These are phyloP conservation scores for Chrysoporthe austroafricana DNA, from an alignment of 2,329 filamentous ascomycete genomes.

Conservation along the genomic window DNA sequence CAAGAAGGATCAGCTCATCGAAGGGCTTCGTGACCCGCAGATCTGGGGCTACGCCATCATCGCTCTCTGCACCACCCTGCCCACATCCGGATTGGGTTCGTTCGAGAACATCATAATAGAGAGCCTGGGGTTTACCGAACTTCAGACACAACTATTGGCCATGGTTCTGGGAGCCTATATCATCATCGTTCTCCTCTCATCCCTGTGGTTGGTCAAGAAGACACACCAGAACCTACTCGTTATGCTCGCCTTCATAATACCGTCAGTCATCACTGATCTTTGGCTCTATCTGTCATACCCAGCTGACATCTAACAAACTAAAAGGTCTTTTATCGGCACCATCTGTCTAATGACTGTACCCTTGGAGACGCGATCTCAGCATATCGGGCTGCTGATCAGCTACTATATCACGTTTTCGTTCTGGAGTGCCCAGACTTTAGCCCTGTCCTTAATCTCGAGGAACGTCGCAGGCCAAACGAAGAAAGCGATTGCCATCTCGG, in stretches of 20 bases:
- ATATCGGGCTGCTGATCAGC: slow-evolving; percentile 69
- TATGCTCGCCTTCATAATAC: slow-evolving; percentile 69
- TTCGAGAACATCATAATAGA: slow-evolving; percentile 78
- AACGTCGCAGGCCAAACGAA: slow-evolving; percentile 77
- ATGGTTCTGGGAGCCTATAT: slow-evolving; percentile 79
- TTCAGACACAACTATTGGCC: slow-evolving; percentile 73
- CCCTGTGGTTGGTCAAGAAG: slow-evolving; percentile 70
- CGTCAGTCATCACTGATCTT: slow-evolving; percentile 48
- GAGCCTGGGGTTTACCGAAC: slow-evolving; percentile 64
- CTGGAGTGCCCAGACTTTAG: slow-evolving; percentile 73
- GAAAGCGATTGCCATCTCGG: slow-evolving; percentile 68
- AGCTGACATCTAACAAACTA: slow-evolving; percentile 5
- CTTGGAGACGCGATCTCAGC: slow-evolving; percentile 59
- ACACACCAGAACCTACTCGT: slow-evolving; percentile 69
- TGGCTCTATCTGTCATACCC: background rate
- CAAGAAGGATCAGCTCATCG: slow-evolving; percentile 50
- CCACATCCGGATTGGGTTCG: slow-evolving; percentile 72
- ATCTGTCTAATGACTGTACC: slow-evolving; percentile 72
- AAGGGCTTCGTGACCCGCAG: slow-evolving; percentile 67
- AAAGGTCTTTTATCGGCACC: slow-evolving; percentile 70
- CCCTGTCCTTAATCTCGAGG: slow-evolving; percentile 68
- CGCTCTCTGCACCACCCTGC: slow-evolving; percentile 72
- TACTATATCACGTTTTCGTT: slow-evolving; percentile 81
- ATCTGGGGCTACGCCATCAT: slow-evolving; percentile 68
- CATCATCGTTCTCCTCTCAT: slow-evolving; percentile 68